Conservation (phyloP, 129 eudicot genomes). For the Arctium lappa region DNA sequence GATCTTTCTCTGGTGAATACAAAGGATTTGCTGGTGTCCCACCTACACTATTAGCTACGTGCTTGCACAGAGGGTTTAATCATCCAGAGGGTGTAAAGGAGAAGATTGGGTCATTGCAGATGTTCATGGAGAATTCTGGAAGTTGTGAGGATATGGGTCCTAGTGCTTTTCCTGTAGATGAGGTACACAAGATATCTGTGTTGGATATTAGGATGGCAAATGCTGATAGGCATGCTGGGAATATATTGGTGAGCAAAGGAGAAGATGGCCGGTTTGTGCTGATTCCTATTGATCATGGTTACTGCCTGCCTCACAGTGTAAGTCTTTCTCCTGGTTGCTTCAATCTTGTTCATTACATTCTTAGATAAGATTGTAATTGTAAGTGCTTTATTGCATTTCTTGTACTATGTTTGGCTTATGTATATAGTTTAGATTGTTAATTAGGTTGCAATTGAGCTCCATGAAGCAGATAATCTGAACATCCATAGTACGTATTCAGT, state of each 20-base stretch:
- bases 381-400: background rate
- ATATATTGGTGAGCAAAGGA: slow-evolving; percentile 51
- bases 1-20: slow-evolving; percentile 42
- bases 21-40: slow-evolving; percentile 72
- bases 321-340: slow-evolving; percentile 15
- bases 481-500: background rate
- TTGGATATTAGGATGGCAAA: slow-evolving; percentile 68
- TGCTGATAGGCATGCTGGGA: slow-evolving; percentile 69
- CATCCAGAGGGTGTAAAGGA: slow-evolving; percentile 45
- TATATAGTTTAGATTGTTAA: background rate
- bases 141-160: slow-evolving; percentile 86
- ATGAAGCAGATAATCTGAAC: background rate
- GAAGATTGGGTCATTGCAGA: slow-evolving; percentile 71
- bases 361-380: background rate
- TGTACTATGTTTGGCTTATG: background rate
- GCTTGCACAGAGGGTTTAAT: slow-evolving; percentile 64
- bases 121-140: slow-evolving; percentile 66
- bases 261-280: slow-evolving; percentile 43
- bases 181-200: slow-evolving; percentile 66
- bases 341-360: background rate
- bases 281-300: slow-evolving; percentile 78
- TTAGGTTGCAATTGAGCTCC: background rate
- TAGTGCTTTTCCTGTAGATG: slow-evolving; percentile 55
- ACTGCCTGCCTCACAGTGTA: slow-evolving; percentile 75
- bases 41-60: slow-evolving; percentile 49